phyloP scores from a whole-genome alignment of 2,329 filamentous ascomycete genomes.

The Peltaster fructicola region DNA sequence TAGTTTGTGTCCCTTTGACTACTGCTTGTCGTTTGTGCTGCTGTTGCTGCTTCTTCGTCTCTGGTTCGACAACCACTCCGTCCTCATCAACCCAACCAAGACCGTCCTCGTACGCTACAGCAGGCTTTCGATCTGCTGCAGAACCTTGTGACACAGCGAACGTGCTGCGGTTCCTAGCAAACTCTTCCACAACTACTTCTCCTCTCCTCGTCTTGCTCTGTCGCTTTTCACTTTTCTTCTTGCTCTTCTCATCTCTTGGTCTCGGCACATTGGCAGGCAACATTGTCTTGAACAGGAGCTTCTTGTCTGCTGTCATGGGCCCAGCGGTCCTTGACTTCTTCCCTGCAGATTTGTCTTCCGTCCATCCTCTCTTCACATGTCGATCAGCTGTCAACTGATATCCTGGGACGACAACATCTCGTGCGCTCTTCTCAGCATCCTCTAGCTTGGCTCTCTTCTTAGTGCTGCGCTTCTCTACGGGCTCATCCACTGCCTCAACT shows the following conservation, averaged over 20 bases:
- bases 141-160: neutral
- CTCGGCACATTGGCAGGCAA: constrained; percentile 38
- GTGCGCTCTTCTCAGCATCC: constrained; percentile 33
- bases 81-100: constrained; percentile 75
- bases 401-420: constrained; percentile 42
- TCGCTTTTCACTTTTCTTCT: constrained; percentile 39
- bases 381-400: constrained; percentile 55
- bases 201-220: constrained; percentile 46
- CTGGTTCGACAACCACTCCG: constrained; percentile 55
- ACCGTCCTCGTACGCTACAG: constrained; percentile 57
- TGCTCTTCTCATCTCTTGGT: constrained; percentile 43
- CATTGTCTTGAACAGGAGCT: constrained; percentile 71
- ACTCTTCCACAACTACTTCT: constrained; percentile 68
- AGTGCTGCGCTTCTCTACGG: constrained; percentile 22
- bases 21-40: constrained; percentile 5
- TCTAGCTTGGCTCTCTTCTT: constrained; percentile 37
- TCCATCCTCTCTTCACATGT: constrained; percentile 82
- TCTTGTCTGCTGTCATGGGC: constrained; percentile 42
- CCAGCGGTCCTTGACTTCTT: constrained; percentile 19
- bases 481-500: constrained; percentile 16
- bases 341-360: constrained; percentile 29
- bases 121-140: constrained; percentile 8
- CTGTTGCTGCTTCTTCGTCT: constrained; percentile 19
- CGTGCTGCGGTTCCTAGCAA: constrained; percentile 60
- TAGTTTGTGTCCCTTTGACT: constrained; percentile 3